phyloP scores from a whole-genome alignment of 192 early-diverging fungal species.

The Borealophlyctis nickersoniae region DNA sequence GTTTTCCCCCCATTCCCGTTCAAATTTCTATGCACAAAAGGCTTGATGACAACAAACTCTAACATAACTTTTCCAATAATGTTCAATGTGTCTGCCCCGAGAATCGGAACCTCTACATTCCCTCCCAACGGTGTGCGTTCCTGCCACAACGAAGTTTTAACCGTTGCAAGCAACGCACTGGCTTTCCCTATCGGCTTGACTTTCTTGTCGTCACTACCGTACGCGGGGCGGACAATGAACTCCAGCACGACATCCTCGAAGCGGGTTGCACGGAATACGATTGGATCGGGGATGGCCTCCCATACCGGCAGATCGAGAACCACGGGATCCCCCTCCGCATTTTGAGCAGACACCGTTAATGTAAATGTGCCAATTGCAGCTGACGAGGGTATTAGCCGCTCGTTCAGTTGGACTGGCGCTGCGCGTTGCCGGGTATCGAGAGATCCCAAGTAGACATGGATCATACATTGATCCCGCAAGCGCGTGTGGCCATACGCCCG shows the following conservation, averaged over 20 bases:
- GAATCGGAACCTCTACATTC: slow-evolving; percentile 57
- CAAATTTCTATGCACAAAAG: slow-evolving; percentile 61
- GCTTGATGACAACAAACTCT: slow-evolving; percentile 62
- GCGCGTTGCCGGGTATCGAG: slow-evolving; percentile 50
- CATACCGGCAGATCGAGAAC: slow-evolving; percentile 54
- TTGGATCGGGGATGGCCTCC: slow-evolving; percentile 50
- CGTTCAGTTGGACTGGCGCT: slow-evolving; percentile 45
- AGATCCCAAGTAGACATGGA: slow-evolving; percentile 64
- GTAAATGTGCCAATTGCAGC: slow-evolving; percentile 29
- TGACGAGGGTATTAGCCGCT: slow-evolving; percentile 21
- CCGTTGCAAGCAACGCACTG: slow-evolving; percentile 51
- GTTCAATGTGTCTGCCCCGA: slow-evolving; percentile 44
- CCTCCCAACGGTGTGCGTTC: slow-evolving; percentile 43
- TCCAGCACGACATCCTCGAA: slow-evolving; percentile 49
- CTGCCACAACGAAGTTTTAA: slow-evolving; percentile 44
- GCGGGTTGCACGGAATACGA: slow-evolving; percentile 50
- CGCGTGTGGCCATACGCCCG: slow-evolving; percentile 62
- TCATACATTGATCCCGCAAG: slow-evolving; percentile 56
- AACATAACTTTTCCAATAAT: slow-evolving; percentile 56
- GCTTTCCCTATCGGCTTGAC: slow-evolving; percentile 48
- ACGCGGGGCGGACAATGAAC: slow-evolving; percentile 60
- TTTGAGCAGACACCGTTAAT: slow-evolving; percentile 55
- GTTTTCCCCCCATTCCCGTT: slow-evolving; percentile 50
- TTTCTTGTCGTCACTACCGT: slow-evolving; percentile 41
- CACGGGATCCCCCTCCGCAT: slow-evolving; percentile 56